Evolutionary conservation across 371 early-diverging fungal species (phyloP), one percentile per base, ranked within the genome.

Genomic region (Modicella reniformis): DNA sequence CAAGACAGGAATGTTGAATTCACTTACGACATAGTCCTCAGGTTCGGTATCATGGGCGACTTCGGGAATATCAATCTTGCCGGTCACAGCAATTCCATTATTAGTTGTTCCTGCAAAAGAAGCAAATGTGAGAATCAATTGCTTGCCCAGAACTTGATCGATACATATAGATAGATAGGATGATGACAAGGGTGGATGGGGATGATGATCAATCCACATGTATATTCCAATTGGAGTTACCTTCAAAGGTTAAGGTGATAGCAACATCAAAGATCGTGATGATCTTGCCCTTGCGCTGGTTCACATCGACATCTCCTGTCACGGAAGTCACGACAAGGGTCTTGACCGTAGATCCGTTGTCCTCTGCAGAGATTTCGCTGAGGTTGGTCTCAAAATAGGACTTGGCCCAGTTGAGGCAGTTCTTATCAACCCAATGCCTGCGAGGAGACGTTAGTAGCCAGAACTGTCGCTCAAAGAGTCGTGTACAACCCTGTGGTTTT

Each of bases 211-310:
- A n/a, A n/a, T n/a, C n/a, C n/a, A n/a, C n/a, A n/a, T n/a, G n/a
- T n/a, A n/a, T n/a, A n/a, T n/a, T 37, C 37, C 37, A 37, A 37
- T 5, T 37, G 37, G 37, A 37, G 63, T n/a, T 84, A 91, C 90
- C 90, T 75, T 87, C 84, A 93, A 96, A 96, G 17, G 84, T 83
- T 19, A 95, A 64, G 62, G 88, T 88, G 66, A 96, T 72, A 23
- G 83, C 86, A 13, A 97, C 77, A 67, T 96, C 97, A 75, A 86
- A 96, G 70, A 97, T 91, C 25, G 94, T 91, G 51, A 96, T 88
- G 50, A 97, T 82, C 79, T 93, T 93, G 21, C 96, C 96, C 82
- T 97, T 97, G 68, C 97, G 88, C 84, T 94, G 93, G 84, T 94
- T 95, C 53, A 97, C 82, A 60, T 95, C 94, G 9, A 88, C 93